Conservation (phyloP, 164 flowering plant genomes). For the Platanus orientalis region DNA sequence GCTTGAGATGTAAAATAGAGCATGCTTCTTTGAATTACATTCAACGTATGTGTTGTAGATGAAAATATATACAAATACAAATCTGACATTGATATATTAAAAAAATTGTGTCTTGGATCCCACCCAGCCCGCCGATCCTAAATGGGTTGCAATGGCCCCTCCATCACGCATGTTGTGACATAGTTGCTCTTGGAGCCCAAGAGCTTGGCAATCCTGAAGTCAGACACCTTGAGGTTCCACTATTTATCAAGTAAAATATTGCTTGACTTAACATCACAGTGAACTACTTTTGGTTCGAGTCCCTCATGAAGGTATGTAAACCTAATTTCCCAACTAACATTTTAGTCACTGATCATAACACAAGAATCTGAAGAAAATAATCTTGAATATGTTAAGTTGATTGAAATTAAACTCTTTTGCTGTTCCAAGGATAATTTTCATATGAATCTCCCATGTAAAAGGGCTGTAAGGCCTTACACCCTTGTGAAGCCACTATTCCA, state of each 20-base stretch:
- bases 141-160: no score
- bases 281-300: no score
- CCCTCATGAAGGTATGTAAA: no score
- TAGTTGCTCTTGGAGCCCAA: conserved; percentile 52
- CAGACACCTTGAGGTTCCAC: conserved; percentile 76
- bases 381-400: background rate
- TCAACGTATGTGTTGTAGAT: no score
- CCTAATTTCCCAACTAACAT: conserved; percentile 30
- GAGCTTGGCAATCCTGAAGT: conserved; percentile 76
- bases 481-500: conserved; percentile 80
- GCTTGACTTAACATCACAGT: no score
- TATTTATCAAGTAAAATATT: no score
- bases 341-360: background rate
- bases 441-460: no score
- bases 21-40: no score
- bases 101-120: conserved; percentile 41
- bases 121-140: conserved; percentile 52
- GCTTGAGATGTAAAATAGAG: no score
- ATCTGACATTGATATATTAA: no score
- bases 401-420: conserved; percentile 50
- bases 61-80: no score
- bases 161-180: conserved; percentile 64
- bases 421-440: no score
- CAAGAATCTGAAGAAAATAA: background rate
- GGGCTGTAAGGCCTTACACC: conserved; percentile 51